Conservation (phyloP, 2,329 filamentous ascomycete species). For the Colletotrichum eremochloae region DNA sequence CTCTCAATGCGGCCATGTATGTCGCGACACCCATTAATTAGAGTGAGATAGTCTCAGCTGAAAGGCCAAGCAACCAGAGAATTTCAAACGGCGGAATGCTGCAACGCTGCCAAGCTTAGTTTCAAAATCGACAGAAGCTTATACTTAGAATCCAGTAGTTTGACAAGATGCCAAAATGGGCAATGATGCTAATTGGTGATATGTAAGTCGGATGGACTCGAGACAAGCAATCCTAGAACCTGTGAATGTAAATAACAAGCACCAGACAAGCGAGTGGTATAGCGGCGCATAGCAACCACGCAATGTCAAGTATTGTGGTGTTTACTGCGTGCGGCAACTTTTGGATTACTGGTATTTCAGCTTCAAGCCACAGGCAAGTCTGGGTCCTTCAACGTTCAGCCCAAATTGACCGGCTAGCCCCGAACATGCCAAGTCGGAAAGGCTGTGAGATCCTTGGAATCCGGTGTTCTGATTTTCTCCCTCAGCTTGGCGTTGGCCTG, state of each 20-base stretch:
- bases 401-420: neutral
- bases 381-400: slow-evolving; percentile 10
- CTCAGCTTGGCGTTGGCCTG: neutral
- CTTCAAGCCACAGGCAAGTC: slow-evolving; percentile 14
- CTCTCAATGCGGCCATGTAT: neutral
- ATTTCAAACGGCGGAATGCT: too few relatives aligned
- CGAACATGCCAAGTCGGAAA: neutral
- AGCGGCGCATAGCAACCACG: neutral
- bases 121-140: too few relatives aligned
- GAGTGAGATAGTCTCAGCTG: neutral
- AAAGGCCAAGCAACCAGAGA: neutral
- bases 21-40: neutral
- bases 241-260: neutral
- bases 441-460: neutral
- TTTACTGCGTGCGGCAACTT: neutral
- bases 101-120: neutral
- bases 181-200: neutral
- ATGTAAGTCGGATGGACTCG: too few relatives aligned
- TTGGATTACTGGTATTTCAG: slow-evolving; percentile 9
- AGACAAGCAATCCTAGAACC: neutral
- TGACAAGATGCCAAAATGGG: neutral
- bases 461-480: neutral
- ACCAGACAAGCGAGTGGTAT: neutral
- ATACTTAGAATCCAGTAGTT: neutral
- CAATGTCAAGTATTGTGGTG: neutral